Conservation (phyloP, 2,329 filamentous ascomycete species). For the Gliomastix tumulicola region DNA sequence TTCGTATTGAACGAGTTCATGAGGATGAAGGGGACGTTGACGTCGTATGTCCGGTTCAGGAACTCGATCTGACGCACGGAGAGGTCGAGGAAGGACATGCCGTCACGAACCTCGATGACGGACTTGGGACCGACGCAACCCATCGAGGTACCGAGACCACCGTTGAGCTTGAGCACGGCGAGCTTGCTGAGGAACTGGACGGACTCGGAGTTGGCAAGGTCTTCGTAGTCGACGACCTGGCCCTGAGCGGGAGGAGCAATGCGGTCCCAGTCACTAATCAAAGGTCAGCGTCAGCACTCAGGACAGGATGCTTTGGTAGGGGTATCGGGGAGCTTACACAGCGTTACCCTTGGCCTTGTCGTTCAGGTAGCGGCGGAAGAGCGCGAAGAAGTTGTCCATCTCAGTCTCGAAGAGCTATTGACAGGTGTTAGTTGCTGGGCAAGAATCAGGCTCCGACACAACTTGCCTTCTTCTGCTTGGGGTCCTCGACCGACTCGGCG, state of each 20-base stretch:
- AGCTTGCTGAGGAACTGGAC: slow-evolving; percentile 95
- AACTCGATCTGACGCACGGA: slow-evolving; percentile 98
- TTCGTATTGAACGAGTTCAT: slow-evolving; percentile 99
- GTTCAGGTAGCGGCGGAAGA: slow-evolving; percentile 97
- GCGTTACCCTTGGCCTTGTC: slow-evolving; percentile 98
- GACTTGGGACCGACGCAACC: slow-evolving; percentile 99
- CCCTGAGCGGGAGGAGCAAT: slow-evolving; percentile 88
- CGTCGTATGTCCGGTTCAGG: slow-evolving; percentile 95
- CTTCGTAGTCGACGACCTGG: slow-evolving; percentile 93
- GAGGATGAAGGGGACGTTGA: slow-evolving; percentile 95
- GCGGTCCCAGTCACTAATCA: slow-evolving; percentile 93
- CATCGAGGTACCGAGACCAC: slow-evolving; percentile 99
- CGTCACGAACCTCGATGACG: slow-evolving; percentile 97
- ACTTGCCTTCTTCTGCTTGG: slow-evolving; percentile 73
- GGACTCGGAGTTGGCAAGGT: slow-evolving; percentile 81
- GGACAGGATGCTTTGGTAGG: too few relatives aligned
- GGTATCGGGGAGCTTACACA: slow-evolving; percentile 56
- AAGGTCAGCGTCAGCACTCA: too few relatives aligned
- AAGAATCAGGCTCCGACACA: too few relatives aligned
- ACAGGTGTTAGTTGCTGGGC: slow-evolving; percentile 3
- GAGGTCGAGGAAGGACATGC: slow-evolving; percentile 99
- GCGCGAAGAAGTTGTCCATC: slow-evolving; percentile 99
- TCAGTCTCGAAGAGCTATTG: slow-evolving; percentile 90
- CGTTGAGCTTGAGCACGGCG: slow-evolving; percentile 97
- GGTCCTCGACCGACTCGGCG: slow-evolving; percentile 80